A percentile compares a stretch with the other conserved stretches of the same genome.
Conservation (phyloP, 2,329 filamentous ascomycete species). For the Geosmithia flava region DNA sequence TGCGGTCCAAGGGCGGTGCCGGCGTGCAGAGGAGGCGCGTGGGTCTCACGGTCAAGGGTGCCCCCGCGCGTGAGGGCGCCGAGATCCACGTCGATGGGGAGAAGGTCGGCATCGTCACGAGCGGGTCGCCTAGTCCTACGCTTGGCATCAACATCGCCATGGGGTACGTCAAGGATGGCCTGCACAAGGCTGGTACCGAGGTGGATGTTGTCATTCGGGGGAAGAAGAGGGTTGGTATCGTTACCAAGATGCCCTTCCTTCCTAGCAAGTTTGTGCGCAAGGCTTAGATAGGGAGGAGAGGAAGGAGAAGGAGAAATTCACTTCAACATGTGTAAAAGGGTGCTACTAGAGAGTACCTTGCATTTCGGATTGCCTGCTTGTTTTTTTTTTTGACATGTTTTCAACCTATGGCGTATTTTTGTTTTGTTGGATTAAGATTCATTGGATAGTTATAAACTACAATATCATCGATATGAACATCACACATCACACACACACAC, state of each 20-base stretch:
- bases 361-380: not conserved
- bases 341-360: too few relatives aligned
- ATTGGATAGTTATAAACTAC: too few relatives aligned
- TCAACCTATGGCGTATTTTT: not conserved
- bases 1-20: slow-evolving; percentile 57
- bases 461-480: too few relatives aligned
- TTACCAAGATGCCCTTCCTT: slow-evolving; percentile 85
- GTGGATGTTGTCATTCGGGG: slow-evolving; percentile 68
- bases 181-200: slow-evolving; percentile 77
- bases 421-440: not conserved
- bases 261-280: slow-evolving; percentile 39
- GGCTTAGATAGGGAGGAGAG: not conserved
- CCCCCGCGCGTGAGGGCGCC: slow-evolving; percentile 81
- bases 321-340: not conserved
- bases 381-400: not conserved
- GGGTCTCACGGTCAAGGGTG: slow-evolving; percentile 63
- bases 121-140: slow-evolving; percentile 79
- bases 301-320: not conserved
- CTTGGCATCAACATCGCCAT: slow-evolving; percentile 89
- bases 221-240: slow-evolving; percentile 59
- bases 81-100: slow-evolving; percentile 57
- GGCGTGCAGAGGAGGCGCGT: slow-evolving; percentile 64
- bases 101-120: slow-evolving; percentile 71
- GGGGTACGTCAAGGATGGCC: slow-evolving; percentile 74
- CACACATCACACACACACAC: too few relatives aligned